Base-by-base conservation (phyloP, 2,329 filamentous ascomycete genomes). In the Fusarium longipes region DNA sequence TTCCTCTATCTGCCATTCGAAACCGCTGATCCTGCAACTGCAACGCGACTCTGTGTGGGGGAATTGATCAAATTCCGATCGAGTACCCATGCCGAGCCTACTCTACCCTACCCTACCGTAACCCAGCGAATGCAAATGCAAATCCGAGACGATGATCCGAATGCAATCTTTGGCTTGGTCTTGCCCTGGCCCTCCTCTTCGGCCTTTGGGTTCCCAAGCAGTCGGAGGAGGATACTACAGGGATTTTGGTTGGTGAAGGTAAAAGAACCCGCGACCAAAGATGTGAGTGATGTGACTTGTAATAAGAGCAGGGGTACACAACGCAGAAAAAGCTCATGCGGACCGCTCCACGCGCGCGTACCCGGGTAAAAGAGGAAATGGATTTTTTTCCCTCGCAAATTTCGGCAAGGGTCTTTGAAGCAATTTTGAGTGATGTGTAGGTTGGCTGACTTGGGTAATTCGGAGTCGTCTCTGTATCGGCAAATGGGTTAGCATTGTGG, bases 201-300 rank as follows among this genome's bases (percentile, higher is more conserved):
- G 32, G 24, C 30, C 45, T 32, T 18, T 33, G 32, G 17, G 22
- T 25, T 18, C 45, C 71, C 71, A 68, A 70, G 48, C 63, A 67
- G 60, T 56, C 54, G 70, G 71, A 70, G 56, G 56, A 39, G 63
- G n/a, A 51, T 33, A 36, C 35, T 48, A 22, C 67, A 70, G 57
- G 61, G 70, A 44, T 59, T 51, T 49, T 63, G 65, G 63, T 71
- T 70, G 69, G 61, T 45, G 52, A 50, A 49, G 51, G 20, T 22
- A 33, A 30, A 32, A 47, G 11, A 20, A 32, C 40, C 60, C 36
- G 63, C 49, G 40, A 57, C 20, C 51, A 44, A 48, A 61, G 70
- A 73, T 49, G 45, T 49, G 45, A 49, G 45, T 49, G 45, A 49
- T 72, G 58, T 71, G 70, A 70, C 66, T 53, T 70, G 71, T 73